A percentile compares a stretch with the other conserved stretches of the same genome.
phyloP scores from a whole-genome alignment of 495 filamentous ascomycete species.

The Bacidia gigantensis region DNA sequence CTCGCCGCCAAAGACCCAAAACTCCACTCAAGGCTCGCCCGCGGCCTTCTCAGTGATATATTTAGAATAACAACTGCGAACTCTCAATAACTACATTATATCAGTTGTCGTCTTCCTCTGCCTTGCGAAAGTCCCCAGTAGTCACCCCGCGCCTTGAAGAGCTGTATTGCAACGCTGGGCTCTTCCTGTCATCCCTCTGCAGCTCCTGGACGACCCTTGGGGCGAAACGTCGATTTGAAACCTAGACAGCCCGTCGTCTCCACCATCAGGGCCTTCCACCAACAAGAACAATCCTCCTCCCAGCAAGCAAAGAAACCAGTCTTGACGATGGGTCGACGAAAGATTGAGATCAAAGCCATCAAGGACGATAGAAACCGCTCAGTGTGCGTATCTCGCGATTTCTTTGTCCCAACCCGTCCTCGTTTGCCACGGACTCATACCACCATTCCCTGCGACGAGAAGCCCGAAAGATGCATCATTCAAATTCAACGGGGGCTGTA shows the following conservation, averaged over 20 bases:
- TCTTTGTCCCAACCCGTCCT: background rate
- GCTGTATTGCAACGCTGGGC: background rate
- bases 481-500: background rate
- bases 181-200: background rate
- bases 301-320: background rate
- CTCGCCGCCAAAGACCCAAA: too few relatives aligned
- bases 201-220: background rate
- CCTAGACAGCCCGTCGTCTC: background rate
- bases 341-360: slow-evolving; percentile 99
- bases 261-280: background rate
- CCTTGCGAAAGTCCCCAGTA: background rate
- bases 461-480: background rate
- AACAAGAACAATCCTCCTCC: background rate
- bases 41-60: background rate
- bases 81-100: background rate
- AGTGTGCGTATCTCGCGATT: slow-evolving; percentile 54
- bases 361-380: slow-evolving; percentile 98
- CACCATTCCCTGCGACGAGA: background rate
- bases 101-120: background rate
- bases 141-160: background rate
- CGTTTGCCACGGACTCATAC: background rate
- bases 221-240: slow-evolving; percentile 1
- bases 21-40: too few relatives aligned
- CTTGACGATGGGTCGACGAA: slow-evolving; percentile 47
- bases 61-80: background rate